Conservation (phyloP, 83 land plant genomes). For the Isoetes engelmannii region DNA sequence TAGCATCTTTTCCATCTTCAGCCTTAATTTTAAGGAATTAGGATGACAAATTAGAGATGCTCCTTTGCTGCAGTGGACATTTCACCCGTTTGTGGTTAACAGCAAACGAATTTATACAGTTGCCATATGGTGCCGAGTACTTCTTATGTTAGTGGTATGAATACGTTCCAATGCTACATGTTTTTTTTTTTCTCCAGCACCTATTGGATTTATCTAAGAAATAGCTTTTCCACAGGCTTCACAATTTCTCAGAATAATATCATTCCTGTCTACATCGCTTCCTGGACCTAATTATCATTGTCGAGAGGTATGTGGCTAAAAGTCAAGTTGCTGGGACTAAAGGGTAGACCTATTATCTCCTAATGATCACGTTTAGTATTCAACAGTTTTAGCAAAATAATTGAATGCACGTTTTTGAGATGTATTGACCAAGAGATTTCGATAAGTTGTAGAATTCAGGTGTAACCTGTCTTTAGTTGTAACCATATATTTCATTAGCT, state of each 20-base stretch:
- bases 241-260: constrained; percentile 55
- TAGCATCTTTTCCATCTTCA: constrained; percentile 4
- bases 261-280: constrained; percentile 74
- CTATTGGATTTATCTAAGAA: neutral
- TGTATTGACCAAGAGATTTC: too few species aligned
- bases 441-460: too few species aligned
- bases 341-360: too few species aligned
- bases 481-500: too few species aligned
- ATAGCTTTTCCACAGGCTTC: constrained; percentile 36
- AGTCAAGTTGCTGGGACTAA: too few species aligned
- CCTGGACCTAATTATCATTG: constrained; percentile 92
- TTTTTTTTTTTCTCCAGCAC: neutral
- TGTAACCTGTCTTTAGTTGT: too few species aligned
- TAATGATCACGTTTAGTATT: too few species aligned
- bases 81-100: constrained; percentile 71
- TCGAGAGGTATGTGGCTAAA: constrained; percentile 51
- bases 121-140: constrained; percentile 78
- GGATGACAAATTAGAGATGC: neutral
- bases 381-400: too few species aligned
- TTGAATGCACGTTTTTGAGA: too few species aligned
- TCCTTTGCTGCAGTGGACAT: constrained; percentile 69
- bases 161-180: neutral
- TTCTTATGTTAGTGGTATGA: constrained; percentile 82
- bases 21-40: neutral
- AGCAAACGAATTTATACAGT: constrained; percentile 90